Conservation (phyloP, 805 yeast species). For the Kuraishia capsulata region DNA sequence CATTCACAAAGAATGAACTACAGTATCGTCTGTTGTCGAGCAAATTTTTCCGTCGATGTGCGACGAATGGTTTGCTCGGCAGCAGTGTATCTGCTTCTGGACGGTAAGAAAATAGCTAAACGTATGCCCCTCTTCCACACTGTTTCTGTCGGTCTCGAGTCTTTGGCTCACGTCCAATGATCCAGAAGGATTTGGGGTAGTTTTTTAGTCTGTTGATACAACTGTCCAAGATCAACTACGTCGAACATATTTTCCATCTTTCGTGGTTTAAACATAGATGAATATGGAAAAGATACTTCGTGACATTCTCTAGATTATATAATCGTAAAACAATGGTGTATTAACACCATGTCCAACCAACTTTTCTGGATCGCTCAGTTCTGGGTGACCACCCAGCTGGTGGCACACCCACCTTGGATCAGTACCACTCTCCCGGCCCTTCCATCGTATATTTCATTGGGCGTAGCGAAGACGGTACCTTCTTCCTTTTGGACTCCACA, state of each 20-base stretch:
- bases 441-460: constrained; percentile 23
- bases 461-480: constrained; percentile 18
- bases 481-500: constrained; percentile 44
- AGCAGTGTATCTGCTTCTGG: too few relatives aligned
- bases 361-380: neutral
- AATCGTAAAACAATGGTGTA: neutral
- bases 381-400: constrained; percentile 46
- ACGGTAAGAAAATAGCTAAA: too few relatives aligned
- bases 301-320: constrained; percentile 41
- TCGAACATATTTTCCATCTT: constrained; percentile 81
- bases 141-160: too few relatives aligned
- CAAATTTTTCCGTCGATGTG: too few relatives aligned
- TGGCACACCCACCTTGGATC: constrained; percentile 60
- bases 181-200: too few relatives aligned
- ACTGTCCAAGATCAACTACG: constrained; percentile 56
- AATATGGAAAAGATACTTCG: constrained; percentile 74
- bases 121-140: too few relatives aligned
- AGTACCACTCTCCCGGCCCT: constrained; percentile 14
- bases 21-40: too few relatives aligned
- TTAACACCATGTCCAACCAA: neutral
- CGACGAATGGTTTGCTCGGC: too few relatives aligned
- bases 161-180: too few relatives aligned
- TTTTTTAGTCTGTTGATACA: constrained; percentile 32
- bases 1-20: too few relatives aligned
- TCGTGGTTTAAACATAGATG: constrained; percentile 46